Evolutionary conservation across 2,329 filamentous ascomycete genomes (phyloP).

Genomic region (Akanthomyces muscarius): DNA sequence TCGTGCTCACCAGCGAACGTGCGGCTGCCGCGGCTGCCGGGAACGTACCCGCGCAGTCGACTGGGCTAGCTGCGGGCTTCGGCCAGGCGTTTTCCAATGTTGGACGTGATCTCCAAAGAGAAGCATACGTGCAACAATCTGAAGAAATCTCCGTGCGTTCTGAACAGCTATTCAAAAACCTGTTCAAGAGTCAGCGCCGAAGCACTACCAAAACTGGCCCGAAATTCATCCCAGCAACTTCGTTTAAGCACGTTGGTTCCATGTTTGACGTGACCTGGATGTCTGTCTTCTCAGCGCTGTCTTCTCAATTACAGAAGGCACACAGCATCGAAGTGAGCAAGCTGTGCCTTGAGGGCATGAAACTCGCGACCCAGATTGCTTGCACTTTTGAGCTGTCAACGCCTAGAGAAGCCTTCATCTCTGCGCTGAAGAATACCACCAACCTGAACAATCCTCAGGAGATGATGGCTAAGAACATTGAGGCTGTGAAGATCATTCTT

Average conservation of each 20-base stretch:
- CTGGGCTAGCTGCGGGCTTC: conserved; percentile 74
- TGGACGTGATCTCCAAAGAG: conserved; percentile 83
- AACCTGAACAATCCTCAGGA: conserved; percentile 94
- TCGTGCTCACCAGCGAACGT: conserved; percentile 88
- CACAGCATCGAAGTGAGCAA: conserved; percentile 90
- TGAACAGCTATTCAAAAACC: conserved; percentile 85
- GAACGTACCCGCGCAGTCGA: conserved; percentile 52
- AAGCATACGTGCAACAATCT: conserved; percentile 91
- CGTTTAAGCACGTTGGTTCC: conserved; percentile 88
- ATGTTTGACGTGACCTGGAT: conserved; percentile 99
- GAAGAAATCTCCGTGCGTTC: conserved; percentile 78
- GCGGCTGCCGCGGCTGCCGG: conserved; percentile 82
- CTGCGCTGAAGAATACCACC: conserved; percentile 85
- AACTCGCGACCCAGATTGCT: conserved; percentile 85
- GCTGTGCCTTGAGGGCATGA: conserved; percentile 92
- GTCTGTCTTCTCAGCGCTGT: conserved; percentile 94
- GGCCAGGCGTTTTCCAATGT: conserved; percentile 89
- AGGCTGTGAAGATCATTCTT: conserved; percentile 85
- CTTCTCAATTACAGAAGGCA: conserved; percentile 87
- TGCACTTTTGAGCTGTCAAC: conserved; percentile 91
- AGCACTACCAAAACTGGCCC: conserved; percentile 66
- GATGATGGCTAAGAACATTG: conserved; percentile 93
- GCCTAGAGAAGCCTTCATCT: conserved; percentile 92
- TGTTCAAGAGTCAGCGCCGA: conserved; percentile 83
- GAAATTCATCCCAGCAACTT: conserved; percentile 88